Evolutionary conservation across 73 alveolate genomes (phyloP).

Genomic region (Paramecium bursaria): DNA sequence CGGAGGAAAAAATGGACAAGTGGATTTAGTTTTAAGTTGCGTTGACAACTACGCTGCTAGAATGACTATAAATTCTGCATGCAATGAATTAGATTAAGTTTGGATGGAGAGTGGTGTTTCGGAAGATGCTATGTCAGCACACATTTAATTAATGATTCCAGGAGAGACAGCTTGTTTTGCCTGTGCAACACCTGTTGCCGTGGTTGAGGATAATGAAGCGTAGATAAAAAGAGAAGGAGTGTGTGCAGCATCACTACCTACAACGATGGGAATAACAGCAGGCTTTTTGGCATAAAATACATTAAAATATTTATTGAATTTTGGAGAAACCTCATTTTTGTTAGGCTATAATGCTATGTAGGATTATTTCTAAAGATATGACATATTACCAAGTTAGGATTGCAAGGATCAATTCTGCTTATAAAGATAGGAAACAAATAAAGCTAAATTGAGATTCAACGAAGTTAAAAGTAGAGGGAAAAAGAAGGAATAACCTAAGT

Average conservation of each 20-base stretch:
- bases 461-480: conserved; percentile 72
- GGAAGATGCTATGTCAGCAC: conserved; percentile 99
- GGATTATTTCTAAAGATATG: conserved; percentile 89
- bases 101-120: conserved; percentile 99
- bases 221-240: conserved; percentile 98
- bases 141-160: conserved; percentile 90
- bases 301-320: conserved; percentile 86
- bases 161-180: conserved; percentile 99
- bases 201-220: conserved; percentile 95
- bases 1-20: conserved; percentile 87
- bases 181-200: conserved; percentile 99
- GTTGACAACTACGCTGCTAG: conserved; percentile 99
- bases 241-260: conserved; percentile 99
- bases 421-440: conserved; percentile 79
- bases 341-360: conserved; percentile 91
- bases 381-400: conserved; percentile 89
- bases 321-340: conserved; percentile 90
- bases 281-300: conserved; percentile 94
- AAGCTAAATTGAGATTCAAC: conserved; percentile 68
- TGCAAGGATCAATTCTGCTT: conserved; percentile 87
- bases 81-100: conserved; percentile 86
- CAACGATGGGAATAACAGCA: conserved; percentile 99
- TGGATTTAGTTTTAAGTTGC: conserved; percentile 91
- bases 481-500: conserved; percentile 61
- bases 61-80: conserved; percentile 95